phyloP scores from a whole-genome alignment of 139 green algal species.

The Axilococcus clingmanii region DNA sequence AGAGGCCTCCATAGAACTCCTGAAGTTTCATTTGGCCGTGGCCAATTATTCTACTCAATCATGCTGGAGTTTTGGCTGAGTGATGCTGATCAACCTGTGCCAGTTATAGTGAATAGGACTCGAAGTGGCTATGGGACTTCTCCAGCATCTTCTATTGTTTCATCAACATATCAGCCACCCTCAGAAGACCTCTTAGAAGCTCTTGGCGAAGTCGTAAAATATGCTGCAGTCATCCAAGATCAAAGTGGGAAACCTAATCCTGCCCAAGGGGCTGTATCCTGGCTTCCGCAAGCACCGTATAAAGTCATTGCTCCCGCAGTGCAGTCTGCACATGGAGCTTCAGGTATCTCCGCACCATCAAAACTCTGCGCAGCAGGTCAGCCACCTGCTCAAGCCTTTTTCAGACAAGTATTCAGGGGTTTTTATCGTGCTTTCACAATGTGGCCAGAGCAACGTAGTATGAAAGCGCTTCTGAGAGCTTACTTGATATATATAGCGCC shows the following conservation, averaged over 20 bases:
- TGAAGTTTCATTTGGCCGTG: not conserved
- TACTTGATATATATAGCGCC: slow-evolving; percentile 49
- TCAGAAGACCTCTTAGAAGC: slow-evolving; percentile 53
- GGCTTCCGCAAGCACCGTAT: slow-evolving; percentile 40
- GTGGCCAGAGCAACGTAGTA: slow-evolving; percentile 45
- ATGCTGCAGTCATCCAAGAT: slow-evolving; percentile 23
- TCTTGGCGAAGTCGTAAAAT: slow-evolving; percentile 39
- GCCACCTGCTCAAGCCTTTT: slow-evolving; percentile 37
- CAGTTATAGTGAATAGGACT: slow-evolving; percentile 2
- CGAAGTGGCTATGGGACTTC: not conserved
- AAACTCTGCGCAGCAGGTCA: slow-evolving; percentile 13
- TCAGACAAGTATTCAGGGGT: slow-evolving; percentile 54
- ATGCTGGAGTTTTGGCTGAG: slow-evolving; percentile 75
- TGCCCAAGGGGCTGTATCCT: slow-evolving; percentile 36
- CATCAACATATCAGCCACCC: slow-evolving; percentile 42
- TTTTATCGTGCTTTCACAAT: slow-evolving; percentile 44
- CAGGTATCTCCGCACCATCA: not conserved
- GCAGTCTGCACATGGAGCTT: not conserved
- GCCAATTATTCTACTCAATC: slow-evolving; percentile 15
- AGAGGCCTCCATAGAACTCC: not conserved
- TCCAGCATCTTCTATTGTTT: not conserved
- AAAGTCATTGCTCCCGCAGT: slow-evolving; percentile 11
- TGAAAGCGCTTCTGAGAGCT: slow-evolving; percentile 45
- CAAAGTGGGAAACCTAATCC: not conserved
- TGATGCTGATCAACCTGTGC: slow-evolving; percentile 52